These are phyloP conservation scores for Purpureocillium takamizusanense DNA, from an alignment of 2,329 filamentous ascomycete species.

Conservation along the genomic window DNA sequence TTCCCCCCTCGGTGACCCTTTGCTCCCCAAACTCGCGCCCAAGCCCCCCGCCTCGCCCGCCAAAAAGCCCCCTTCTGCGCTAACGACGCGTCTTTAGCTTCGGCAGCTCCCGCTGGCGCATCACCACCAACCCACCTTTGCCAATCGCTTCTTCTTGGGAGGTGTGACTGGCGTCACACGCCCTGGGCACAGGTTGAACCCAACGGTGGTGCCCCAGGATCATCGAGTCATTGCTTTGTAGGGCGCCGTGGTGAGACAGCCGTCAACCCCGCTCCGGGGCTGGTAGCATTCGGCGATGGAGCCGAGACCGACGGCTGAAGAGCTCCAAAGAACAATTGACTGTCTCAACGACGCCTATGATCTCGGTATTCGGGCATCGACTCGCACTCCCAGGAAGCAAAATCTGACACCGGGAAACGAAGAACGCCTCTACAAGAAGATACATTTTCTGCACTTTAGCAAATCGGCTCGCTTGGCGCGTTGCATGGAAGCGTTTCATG, in stretches of 20 bases:
- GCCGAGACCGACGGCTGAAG: neutral
- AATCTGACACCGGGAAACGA: neutral
- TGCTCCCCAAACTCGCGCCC: no score
- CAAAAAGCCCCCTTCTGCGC: neutral
- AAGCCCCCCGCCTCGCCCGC: neutral
- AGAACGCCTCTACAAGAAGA: slow-evolving; percentile 6
- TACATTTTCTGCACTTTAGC: slow-evolving; percentile 12
- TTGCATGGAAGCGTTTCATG: slow-evolving; percentile 13
- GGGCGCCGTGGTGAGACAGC: no score
- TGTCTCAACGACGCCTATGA: slow-evolving; percentile 16
- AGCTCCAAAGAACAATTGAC: slow-evolving; percentile 14
- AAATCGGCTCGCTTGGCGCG: slow-evolving; percentile 8
- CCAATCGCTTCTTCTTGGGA: no score
- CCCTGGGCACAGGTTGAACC: no score
- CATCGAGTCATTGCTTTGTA: no score
- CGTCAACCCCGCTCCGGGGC: no score
- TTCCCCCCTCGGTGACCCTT: no score
- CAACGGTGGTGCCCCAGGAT: no score
- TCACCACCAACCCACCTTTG: neutral
- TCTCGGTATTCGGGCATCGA: slow-evolving; percentile 11
- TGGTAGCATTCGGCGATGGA: neutral
- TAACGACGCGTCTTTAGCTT: neutral
- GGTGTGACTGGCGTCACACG: neutral
- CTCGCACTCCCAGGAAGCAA: neutral
- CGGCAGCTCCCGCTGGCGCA: slow-evolving; percentile 1